phyloP scores from a whole-genome alignment of 1,284 basidiomycete genomes.

The Grifola frondosa region DNA sequence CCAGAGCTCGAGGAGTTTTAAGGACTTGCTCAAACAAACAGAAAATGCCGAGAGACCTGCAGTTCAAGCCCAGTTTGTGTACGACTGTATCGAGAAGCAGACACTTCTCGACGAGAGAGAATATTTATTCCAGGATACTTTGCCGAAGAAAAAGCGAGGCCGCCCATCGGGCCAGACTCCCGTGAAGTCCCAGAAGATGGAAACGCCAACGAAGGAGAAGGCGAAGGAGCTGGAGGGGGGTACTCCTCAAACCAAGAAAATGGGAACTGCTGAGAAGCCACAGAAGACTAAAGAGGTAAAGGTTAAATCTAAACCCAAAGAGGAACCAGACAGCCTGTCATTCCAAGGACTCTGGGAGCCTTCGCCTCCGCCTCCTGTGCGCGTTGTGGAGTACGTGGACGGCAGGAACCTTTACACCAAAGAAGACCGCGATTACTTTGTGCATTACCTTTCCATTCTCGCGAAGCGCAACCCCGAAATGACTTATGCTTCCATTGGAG shows the following conservation, averaged over 20 bases:
- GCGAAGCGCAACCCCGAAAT: conserved; percentile 40
- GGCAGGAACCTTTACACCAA: conserved; percentile 45
- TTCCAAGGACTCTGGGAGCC: conserved; percentile 33
- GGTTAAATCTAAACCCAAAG: neutral
- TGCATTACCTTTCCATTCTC: conserved; percentile 33
- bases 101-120: conserved; percentile 45
- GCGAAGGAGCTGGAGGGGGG: neutral
- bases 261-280: neutral
- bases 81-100: conserved; percentile 49
- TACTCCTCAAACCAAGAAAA: neutral
- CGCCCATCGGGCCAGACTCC: conserved; percentile 13
- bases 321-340: neutral
- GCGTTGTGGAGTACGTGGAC: conserved; percentile 23
- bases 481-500: conserved; percentile 30
- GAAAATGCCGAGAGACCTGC: conserved; percentile 38
- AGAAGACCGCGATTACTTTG: conserved; percentile 45
- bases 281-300: conserved; percentile 6
- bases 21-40: conserved; percentile 40
- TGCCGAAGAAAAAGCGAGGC: conserved; percentile 20
- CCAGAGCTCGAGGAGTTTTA: conserved; percentile 47
- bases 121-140: conserved; percentile 28
- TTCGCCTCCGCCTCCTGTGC: conserved; percentile 42
- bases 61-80: conserved; percentile 53
- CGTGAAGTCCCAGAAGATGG: conserved; percentile 3
- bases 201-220: conserved; percentile 4